Evolutionary conservation across 2,329 filamentous ascomycete genomes (phyloP), one percentile per base, ranked within the genome.

Genomic region (Biscogniauxia mediterranea): DNA sequence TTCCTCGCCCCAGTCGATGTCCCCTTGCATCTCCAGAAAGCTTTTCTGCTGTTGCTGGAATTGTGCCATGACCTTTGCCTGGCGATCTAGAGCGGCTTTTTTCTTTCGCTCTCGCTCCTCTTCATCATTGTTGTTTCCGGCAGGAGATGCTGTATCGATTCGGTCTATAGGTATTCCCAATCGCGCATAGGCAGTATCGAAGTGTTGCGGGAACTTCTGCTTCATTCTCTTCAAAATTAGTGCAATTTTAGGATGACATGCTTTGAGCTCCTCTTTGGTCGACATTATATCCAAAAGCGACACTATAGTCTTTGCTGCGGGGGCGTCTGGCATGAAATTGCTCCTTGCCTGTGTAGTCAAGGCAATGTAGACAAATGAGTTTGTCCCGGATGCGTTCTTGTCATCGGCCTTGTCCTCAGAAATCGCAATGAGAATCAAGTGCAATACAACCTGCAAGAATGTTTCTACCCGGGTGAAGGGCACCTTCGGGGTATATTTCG

Each of bases 31-130:
- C 60, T 92, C 90, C 78, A 99, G 80, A 77, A 99, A 99, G 70
- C 87, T 95, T 77, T 96, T 94, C 74, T 98, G 96, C 72, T 99
- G 94, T 73, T 97, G 90, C 74, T 98, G 95, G 77, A 99, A 97
- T 72, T 97, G 93, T 1, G 93, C 95, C 93, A 99, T 97, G 32
- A 99, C 92, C 71, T 88, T 90, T 1, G 93, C 93, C 76, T 98
- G 93, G 21, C 95, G 87, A 69, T 93, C 94, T 50, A 93, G 78
- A 0, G 95, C 95, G 57, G 94, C 91, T 76, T 91, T 90, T 81
- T 97, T 99, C 80, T 94, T 97, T 63, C 87, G 81, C 74, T 94
- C 91, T 17, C 86, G 85, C 71, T 94, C 91, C 66, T 89, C 89
- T 61, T 91, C 89, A 46, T 82, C 86, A 5, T 81, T 79, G 63